Conservation (phyloP, 805 yeast species). For the Helenozyma baotianmanensis region DNA sequence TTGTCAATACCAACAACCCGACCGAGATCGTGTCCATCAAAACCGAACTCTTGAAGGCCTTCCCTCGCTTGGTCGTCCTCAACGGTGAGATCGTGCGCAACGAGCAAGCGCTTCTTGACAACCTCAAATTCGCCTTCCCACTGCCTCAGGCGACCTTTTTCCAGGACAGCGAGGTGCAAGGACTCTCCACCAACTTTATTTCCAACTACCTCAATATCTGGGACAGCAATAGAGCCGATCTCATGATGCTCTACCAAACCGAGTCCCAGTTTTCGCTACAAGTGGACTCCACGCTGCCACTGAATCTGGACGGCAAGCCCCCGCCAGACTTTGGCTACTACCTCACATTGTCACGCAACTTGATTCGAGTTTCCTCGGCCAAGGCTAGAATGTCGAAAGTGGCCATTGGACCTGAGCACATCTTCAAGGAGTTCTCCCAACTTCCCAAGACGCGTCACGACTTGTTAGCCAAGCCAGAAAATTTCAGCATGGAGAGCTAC, state of each 20-base stretch:
- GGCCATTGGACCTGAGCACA: conserved; percentile 64
- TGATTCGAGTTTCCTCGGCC: conserved; percentile 54
- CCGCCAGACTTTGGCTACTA: conserved; percentile 59
- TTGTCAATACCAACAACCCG: conserved; percentile 35
- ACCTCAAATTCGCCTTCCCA: conserved; percentile 53
- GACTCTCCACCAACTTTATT: conserved; percentile 70
- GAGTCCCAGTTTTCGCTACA: conserved; percentile 83
- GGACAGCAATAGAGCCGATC: conserved; percentile 73
- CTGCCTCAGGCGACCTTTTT: conserved; percentile 67
- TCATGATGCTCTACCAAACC: conserved; percentile 69
- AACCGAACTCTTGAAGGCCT: conserved; percentile 59
- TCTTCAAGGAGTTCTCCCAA: conserved; percentile 54
- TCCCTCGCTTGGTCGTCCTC: conserved; percentile 75
- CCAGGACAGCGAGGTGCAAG: conserved; percentile 68
- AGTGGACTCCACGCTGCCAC: conserved; percentile 69
- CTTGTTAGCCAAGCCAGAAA: conserved; percentile 54
- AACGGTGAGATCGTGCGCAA: conserved; percentile 79
- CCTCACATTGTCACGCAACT: conserved; percentile 69
- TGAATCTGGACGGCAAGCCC: conserved; percentile 21
- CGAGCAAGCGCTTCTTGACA: conserved; percentile 51
- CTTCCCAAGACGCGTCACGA: conserved; percentile 80
- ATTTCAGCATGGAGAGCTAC: conserved; percentile 75
- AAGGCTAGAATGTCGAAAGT: conserved; percentile 57
- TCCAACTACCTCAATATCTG: conserved; percentile 71
- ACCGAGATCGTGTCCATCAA: conserved; percentile 40